phyloP scores from a whole-genome alignment of 2,329 filamentous ascomycete species.

The Fusarium dimerum region DNA sequence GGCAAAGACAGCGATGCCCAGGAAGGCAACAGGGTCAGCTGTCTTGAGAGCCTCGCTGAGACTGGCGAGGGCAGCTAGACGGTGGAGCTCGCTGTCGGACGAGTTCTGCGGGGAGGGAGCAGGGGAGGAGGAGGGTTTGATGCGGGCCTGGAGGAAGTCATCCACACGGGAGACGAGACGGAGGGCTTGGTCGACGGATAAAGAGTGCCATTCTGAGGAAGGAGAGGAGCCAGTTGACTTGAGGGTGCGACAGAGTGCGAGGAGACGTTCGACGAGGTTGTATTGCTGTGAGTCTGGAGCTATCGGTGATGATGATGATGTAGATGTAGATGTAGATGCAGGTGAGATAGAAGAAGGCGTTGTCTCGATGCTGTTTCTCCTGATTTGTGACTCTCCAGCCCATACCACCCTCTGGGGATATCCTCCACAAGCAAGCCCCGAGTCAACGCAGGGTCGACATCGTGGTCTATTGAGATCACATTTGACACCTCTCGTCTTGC shows the following conservation, averaged over 20 bases:
- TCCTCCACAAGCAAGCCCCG: conserved; percentile 31
- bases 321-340: conserved; percentile 1
- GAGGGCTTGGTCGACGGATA: conserved; percentile 19
- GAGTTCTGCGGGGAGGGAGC: background rate
- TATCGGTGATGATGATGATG: background rate
- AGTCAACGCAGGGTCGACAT: conserved; percentile 29
- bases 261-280: conserved; percentile 15
- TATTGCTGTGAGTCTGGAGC: conserved; percentile 3
- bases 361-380: too few species aligned
- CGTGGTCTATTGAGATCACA: conserved; percentile 32
- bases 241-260: conserved; percentile 27
- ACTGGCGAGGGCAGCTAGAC: conserved; percentile 37
- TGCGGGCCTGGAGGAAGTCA: conserved; percentile 28
- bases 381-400: conserved; percentile 12
- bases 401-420: conserved; percentile 36
- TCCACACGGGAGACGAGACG: conserved; percentile 27
- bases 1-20: conserved; percentile 46
- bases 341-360: too few species aligned
- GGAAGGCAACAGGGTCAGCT: conserved; percentile 42
- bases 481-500: conserved; percentile 27
- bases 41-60: conserved; percentile 41
- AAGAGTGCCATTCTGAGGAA: conserved; percentile 1
- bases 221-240: conserved; percentile 10
- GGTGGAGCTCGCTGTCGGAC: conserved; percentile 18
- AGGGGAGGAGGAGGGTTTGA: conserved; percentile 12